Evolutionary conservation across 1,284 basidiomycete genomes (phyloP), one percentile per base, ranked within the genome.

Genomic region (Irpex sp.): DNA sequence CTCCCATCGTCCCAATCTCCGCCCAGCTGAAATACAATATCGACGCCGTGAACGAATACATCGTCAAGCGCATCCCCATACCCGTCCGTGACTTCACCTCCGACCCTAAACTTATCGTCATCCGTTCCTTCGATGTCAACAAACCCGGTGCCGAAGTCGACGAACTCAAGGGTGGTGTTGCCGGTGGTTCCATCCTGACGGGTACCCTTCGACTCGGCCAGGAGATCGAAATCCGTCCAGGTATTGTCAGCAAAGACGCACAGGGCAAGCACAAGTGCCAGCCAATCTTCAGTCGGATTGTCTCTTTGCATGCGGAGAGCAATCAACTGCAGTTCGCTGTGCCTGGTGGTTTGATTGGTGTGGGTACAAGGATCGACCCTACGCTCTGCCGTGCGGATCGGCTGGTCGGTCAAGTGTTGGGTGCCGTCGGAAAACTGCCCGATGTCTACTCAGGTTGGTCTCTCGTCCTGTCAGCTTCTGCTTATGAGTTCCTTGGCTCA

Each of bases 121-220:
- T 99, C 75, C 94, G 95, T 71, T 98, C 96, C n/a, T 99, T 99
- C 79, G 97, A 99, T 77, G 97, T 99, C 76, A 99, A 99, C 86
- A 98, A 98, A 80, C 97, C 97, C 9, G 97, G 97, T 75, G 89
- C 96, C 4, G 94, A 97, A 75, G 95, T 99, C 7, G 92, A 97
- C 70, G 97, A 99, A 65, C 85, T 99, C 64, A 97, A 97, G 78
- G 97, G 97, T 67, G 97, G 97, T 75, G 97, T 99, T 36, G 97
- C 97, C 15, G 97, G 97, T 78, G 97, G 97, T 46, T 96, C 93
- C 46, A 97, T 99, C 72, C 83, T 99, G 66, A 93, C 89, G 11
- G 97, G 97, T 72, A 93, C 98, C 37, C 87, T 99, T 67, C 88
- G 84, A 66, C 82, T 98, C 61, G 95, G 96, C 0, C 89, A 94